A percentile compares a stretch with the other conserved stretches of the same genome.
phyloP scores from a whole-genome alignment of 2,329 filamentous ascomycete genomes.

The Epichloe brachyelytri region DNA sequence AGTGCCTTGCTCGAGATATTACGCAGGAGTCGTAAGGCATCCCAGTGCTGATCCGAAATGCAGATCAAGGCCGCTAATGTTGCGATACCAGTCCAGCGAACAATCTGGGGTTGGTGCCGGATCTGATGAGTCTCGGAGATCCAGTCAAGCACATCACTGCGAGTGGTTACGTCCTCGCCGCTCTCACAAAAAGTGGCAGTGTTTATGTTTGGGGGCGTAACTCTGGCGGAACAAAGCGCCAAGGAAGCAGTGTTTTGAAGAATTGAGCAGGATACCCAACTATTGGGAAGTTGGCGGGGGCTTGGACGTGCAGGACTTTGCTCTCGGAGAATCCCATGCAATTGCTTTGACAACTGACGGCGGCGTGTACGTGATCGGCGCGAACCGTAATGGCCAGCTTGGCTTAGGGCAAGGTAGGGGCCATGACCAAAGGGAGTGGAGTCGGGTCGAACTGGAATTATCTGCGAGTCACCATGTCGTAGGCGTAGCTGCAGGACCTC shows the following conservation, averaged over 20 bases:
- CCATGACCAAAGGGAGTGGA: constrained; percentile 21
- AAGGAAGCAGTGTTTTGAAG: constrained; percentile 12
- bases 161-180: constrained; percentile 44
- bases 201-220: constrained; percentile 48
- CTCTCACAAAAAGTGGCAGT: constrained; percentile 42
- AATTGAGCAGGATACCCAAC: constrained; percentile 21
- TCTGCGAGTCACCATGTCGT: constrained; percentile 17
- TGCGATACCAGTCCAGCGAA: constrained; percentile 27
- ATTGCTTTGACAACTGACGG: constrained; percentile 37
- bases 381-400: constrained; percentile 46
- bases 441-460: constrained; percentile 18
- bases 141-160: constrained; percentile 39
- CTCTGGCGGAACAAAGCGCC: constrained; percentile 12
- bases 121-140: constrained; percentile 38
- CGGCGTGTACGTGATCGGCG: constrained; percentile 41
- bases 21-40: constrained; percentile 22
- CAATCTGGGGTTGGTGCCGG: constrained; percentile 31
- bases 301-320: constrained; percentile 42
- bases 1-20: constrained; percentile 41
- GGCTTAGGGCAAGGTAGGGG: constrained; percentile 24
- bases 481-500: constrained; percentile 35
- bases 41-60: neutral
- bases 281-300: constrained; percentile 33
- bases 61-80: constrained; percentile 5
- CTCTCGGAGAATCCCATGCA: constrained; percentile 46